Evolutionary conservation across 1,139 yeast genomes (phyloP), one percentile per base, ranked within the genome.

Genomic region (Candida gigantensis): DNA sequence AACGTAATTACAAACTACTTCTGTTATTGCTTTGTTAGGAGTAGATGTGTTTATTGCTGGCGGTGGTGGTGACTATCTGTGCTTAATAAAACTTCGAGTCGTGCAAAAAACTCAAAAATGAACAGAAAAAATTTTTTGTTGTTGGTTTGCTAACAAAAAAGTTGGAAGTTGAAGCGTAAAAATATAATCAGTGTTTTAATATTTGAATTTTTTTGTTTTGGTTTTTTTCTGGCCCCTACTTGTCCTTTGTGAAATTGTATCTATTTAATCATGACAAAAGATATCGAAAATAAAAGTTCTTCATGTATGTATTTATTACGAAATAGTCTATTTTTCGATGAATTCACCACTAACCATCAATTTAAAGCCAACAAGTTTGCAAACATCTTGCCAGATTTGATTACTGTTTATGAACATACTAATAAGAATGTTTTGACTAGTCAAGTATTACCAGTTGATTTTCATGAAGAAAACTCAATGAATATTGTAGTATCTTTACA

Each of bases 391-490:
- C 46, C 40, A 12, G 58, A 52, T 41, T 43, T 59, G 29, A 53
- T 65, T 36, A 42, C 50, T 4, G 72, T 68, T 7, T 55, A 57
- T 39, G 42, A 53, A 38, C 43, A 51, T 15, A 61, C 73, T 14
- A 77, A 72, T 47, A 43, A 37, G 9, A 52, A 57, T 3, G 61
- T 77, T 2, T 53, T 79, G 36, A 53, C 58, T n/a, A 57, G 60
- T 13, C 41, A 49, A 7, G 53, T 55, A 9, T 55, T 79, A 37
- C 84, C 84, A 3, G 41, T 51, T 3, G 57, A 58, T 3, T 79
- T 80, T 47, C 60, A 57, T 42, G 84, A 79, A 51, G 42, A 54
- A 2, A 60, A 70, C 25, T 67, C 81, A 1, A 46, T 53, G 4
- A 56, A 58, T 24, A 70, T 81, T 17, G 61, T 72, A 24, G 55